A percentile compares a stretch with the other conserved stretches of the same genome.
Conservation (phyloP, 352 stramenopile genomes). For the Globisporangium solare region DNA sequence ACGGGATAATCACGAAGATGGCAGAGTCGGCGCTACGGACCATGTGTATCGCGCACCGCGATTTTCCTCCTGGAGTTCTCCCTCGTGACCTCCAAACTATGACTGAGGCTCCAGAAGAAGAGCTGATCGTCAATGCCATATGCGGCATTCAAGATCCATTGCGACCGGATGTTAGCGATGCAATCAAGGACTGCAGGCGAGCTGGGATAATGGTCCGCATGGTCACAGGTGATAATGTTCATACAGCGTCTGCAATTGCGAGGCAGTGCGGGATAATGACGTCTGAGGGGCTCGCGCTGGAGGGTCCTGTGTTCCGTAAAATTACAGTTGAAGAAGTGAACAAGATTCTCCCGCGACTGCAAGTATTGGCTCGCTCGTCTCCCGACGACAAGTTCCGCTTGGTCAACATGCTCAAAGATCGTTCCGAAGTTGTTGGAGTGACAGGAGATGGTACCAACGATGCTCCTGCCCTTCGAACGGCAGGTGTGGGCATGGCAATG, state of each 20-base stretch:
- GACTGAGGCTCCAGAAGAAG: slow-evolving; percentile 55
- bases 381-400: slow-evolving; percentile 97
- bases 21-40: slow-evolving; percentile 80
- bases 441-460: slow-evolving; percentile 83
- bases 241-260: slow-evolving; percentile 96
- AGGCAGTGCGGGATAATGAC: slow-evolving; percentile 95
- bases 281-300: slow-evolving; percentile 83
- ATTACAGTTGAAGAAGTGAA: slow-evolving; percentile 59
- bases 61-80: slow-evolving; percentile 51
- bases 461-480: slow-evolving; percentile 59
- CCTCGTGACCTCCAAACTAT: slow-evolving; percentile 58
- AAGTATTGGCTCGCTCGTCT: slow-evolving; percentile 92
- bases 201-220: slow-evolving; percentile 99
- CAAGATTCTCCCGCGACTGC: slow-evolving; percentile 61
- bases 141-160: slow-evolving; percentile 97
- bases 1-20: slow-evolving; percentile 72
- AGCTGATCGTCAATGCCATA: slow-evolving; percentile 85
- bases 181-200: slow-evolving; percentile 91
- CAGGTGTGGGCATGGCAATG: slow-evolving; percentile 78
- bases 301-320: slow-evolving; percentile 90
- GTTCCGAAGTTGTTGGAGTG: slow-evolving; percentile 70
- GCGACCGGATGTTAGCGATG: slow-evolving; percentile 90
- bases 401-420: slow-evolving; percentile 82
- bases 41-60: slow-evolving; percentile 83
- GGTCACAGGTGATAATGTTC: slow-evolving; percentile 98